Evolutionary conservation across 495 filamentous ascomycete genomes (phyloP).

Genomic region (Aeminium ludgeri): DNA sequence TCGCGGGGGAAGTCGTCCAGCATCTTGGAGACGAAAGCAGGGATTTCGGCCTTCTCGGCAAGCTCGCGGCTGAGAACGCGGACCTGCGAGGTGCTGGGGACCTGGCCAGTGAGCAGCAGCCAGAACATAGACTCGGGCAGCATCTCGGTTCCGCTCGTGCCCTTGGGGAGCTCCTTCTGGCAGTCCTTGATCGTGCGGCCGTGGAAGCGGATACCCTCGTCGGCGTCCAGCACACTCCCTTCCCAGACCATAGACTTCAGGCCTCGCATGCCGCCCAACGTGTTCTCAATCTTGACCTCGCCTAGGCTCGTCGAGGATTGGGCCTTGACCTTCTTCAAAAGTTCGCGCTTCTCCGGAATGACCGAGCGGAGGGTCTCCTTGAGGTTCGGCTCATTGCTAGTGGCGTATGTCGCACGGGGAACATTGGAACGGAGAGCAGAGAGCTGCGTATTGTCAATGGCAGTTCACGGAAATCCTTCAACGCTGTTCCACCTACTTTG

Average conservation of each 20-base stretch:
- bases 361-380: slow-evolving; percentile 65
- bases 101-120: slow-evolving; percentile 85
- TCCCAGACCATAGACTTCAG: slow-evolving; percentile 98
- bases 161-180: slow-evolving; percentile 84
- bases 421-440: slow-evolving; percentile 4
- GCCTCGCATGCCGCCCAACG: slow-evolving; percentile 89
- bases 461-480: neutral
- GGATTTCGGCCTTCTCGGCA: slow-evolving; percentile 72
- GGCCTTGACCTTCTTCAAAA: slow-evolving; percentile 77
- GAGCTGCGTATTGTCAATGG: slow-evolving; percentile 8
- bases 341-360: slow-evolving; percentile 84
- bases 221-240: slow-evolving; percentile 86
- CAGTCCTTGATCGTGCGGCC: slow-evolving; percentile 96
- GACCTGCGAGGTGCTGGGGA: slow-evolving; percentile 66
- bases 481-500: slow-evolving; percentile 29
- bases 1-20: slow-evolving; percentile 75
- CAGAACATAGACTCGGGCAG: slow-evolving; percentile 99
- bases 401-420: slow-evolving; percentile 38
- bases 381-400: slow-evolving; percentile 67
- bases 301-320: slow-evolving; percentile 70
- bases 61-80: slow-evolving; percentile 69
- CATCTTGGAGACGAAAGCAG: slow-evolving; percentile 68
- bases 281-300: slow-evolving; percentile 85
- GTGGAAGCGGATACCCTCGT: slow-evolving; percentile 97
- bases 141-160: slow-evolving; percentile 91